A percentile compares a stretch with the other conserved stretches of the same genome.
Evolutionary conservation across 2,329 filamentous ascomycete species (phyloP).

Genomic region (Alternaria consortialis): DNA sequence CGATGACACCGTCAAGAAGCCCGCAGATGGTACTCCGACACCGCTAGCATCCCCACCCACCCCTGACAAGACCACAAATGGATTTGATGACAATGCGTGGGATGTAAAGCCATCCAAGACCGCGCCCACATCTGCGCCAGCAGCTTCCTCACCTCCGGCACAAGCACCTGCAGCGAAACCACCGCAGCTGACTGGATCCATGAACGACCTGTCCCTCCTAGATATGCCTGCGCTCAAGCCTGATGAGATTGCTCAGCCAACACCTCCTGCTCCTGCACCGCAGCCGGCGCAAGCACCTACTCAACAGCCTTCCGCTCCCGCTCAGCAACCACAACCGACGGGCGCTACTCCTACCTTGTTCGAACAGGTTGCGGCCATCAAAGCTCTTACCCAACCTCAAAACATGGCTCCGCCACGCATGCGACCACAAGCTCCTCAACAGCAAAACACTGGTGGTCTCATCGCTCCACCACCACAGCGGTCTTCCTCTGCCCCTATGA

Average conservation of each 20-base stretch:
- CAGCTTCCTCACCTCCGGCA: slow-evolving; percentile 53
- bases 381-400: slow-evolving; percentile 50
- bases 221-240: slow-evolving; percentile 56
- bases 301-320: slow-evolving; percentile 50
- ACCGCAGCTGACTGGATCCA: slow-evolving; percentile 67
- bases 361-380: slow-evolving; percentile 49
- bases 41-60: slow-evolving; percentile 60
- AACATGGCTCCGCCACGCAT: slow-evolving; percentile 63
- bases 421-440: slow-evolving; percentile 75
- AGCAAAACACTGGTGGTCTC: slow-evolving; percentile 67
- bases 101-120: slow-evolving; percentile 85
- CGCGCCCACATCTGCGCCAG: slow-evolving; percentile 50
- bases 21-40: slow-evolving; percentile 58
- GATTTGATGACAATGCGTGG: slow-evolving; percentile 98
- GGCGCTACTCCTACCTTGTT: slow-evolving; percentile 55
- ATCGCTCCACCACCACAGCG: slow-evolving; percentile 81
- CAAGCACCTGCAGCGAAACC: slow-evolving; percentile 50
- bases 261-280: slow-evolving; percentile 54
- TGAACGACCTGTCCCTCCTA: slow-evolving; percentile 73
- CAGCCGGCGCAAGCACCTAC: slow-evolving; percentile 51
- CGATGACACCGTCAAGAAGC: slow-evolving; percentile 56
- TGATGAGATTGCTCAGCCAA: slow-evolving; percentile 52
- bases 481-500: slow-evolving; percentile 86
- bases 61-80: slow-evolving; percentile 62
- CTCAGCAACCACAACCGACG: slow-evolving; percentile 50